These are phyloP conservation scores for Psilocybe sp. DNA, from an alignment of 768 basidiomycete genomes.

Conservation along the genomic window DNA sequence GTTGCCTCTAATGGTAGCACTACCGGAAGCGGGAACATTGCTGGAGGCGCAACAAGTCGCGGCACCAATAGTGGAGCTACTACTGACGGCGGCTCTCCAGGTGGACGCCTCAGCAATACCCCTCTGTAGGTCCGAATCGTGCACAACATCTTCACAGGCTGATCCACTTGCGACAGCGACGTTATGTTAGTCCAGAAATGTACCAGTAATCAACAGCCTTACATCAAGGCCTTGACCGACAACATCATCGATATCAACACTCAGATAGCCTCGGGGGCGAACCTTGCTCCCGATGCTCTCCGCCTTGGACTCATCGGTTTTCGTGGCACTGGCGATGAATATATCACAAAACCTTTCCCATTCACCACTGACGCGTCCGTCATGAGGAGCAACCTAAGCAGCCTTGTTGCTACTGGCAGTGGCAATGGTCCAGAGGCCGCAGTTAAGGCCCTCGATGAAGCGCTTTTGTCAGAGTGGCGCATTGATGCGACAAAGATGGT, in stretches of 20 bases:
- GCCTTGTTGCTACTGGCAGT: conserved; percentile 9
- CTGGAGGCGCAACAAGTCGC: no score
- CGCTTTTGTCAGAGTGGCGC: conserved; percentile 7
- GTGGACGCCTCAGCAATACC: no score
- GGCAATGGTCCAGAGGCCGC: conserved; percentile 11
- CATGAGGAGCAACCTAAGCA: not conserved
- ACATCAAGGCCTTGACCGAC: conserved; percentile 7
- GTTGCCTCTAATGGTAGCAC: not conserved
- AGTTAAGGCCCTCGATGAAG: conserved; percentile 7
- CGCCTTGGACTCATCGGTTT: conserved; percentile 8
- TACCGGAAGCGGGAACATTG: not conserved
- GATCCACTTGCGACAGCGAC: not conserved
- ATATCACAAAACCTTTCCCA: not conserved
- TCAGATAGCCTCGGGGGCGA: not conserved
- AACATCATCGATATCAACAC: conserved; percentile 5
- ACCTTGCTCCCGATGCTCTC: conserved; percentile 1
- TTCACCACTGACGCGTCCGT: conserved; percentile 9
- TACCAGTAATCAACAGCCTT: conserved; percentile 11
- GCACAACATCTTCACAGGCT: no score
- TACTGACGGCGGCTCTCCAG: no score
- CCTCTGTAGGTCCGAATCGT: no score
- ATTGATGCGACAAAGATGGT: conserved; percentile 11
- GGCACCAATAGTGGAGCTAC: no score
- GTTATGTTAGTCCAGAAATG: conserved; percentile 11
- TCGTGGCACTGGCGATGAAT: conserved; percentile 4